phyloP scores from a whole-genome alignment of 257 asterid genomes.

The Nemophila menziesii region DNA sequence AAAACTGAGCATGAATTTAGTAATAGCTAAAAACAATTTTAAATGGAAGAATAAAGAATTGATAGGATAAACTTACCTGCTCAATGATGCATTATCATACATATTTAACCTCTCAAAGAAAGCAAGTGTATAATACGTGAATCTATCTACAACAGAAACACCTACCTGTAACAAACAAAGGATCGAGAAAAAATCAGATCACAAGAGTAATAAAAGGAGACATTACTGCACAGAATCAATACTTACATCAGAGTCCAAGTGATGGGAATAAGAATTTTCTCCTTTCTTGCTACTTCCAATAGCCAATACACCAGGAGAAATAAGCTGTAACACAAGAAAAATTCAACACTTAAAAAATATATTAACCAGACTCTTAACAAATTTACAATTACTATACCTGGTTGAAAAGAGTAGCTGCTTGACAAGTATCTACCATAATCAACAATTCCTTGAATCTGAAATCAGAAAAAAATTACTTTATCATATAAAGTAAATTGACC shows the following conservation, averaged over 20 bases:
- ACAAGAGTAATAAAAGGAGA: conserved; percentile 5
- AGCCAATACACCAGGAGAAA: conserved; percentile 93
- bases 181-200: conserved; percentile 8
- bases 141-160: conserved; percentile 91
- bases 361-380: too few species aligned
- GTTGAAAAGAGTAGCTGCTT: conserved; percentile 96
- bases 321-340: conserved; percentile 53
- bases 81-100: conserved; percentile 82
- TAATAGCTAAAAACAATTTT: neutral
- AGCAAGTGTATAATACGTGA: conserved; percentile 88
- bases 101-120: conserved; percentile 94
- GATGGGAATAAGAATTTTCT: conserved; percentile 94
- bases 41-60: neutral
- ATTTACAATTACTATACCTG: conserved; percentile 38
- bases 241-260: conserved; percentile 90
- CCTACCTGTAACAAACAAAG: conserved; percentile 61
- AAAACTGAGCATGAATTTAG: too few species aligned
- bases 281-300: conserved; percentile 98
- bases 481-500: too few species aligned
- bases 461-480: conserved; percentile 20
- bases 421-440: conserved; percentile 99
- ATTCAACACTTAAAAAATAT: conserved; percentile 1
- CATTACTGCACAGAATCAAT: conserved; percentile 1
- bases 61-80: conserved; percentile 37
- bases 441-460: conserved; percentile 91